Percentiles rank a stretch among this genome's conserved stretches.
Evolutionary conservation across 805 yeast species (phyloP).

Genomic region (Saccharomyces eubayanus): DNA sequence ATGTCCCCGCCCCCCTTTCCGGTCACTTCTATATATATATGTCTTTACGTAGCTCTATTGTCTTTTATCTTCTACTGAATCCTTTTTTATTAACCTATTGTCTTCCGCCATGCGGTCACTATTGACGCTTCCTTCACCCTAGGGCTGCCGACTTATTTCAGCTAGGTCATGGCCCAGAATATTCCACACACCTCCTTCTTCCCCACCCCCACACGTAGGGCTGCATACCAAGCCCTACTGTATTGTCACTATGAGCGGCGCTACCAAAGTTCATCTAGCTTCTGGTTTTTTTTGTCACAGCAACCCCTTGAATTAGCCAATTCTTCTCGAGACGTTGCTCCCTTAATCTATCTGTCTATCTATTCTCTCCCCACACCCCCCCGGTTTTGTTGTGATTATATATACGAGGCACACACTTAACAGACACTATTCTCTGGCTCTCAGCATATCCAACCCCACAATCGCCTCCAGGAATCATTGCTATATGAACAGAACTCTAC

Average conservation of each 20-base stretch:
- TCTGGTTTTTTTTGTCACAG: neutral
- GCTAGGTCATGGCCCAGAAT: neutral
- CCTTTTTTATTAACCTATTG: neutral
- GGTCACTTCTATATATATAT: neutral
- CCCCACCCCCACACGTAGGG: neutral
- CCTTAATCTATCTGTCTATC: neutral
- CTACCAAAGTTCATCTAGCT: neutral
- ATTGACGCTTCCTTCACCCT: neutral
- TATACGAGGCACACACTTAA: neutral
- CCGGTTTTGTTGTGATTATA: neutral
- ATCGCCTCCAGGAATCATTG: neutral
- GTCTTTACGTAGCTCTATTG: neutral
- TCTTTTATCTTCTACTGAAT: neutral
- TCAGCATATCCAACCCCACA: neutral
- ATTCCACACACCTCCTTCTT: neutral
- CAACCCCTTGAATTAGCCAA: neutral
- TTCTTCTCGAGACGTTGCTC: neutral
- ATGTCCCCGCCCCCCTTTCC: too few relatives aligned
- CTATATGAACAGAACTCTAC: conserved; percentile 24
- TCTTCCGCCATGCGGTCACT: neutral
- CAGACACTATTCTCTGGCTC: neutral
- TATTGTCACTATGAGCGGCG: neutral
- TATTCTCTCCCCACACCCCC: neutral
- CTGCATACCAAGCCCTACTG: neutral
- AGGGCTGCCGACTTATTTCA: neutral